Percentiles rank a stretch among this genome's conserved stretches.
These are phyloP conservation scores for Mycena sanguinolenta DNA, from an alignment of 768 basidiomycete species.

Conservation along the genomic window DNA sequence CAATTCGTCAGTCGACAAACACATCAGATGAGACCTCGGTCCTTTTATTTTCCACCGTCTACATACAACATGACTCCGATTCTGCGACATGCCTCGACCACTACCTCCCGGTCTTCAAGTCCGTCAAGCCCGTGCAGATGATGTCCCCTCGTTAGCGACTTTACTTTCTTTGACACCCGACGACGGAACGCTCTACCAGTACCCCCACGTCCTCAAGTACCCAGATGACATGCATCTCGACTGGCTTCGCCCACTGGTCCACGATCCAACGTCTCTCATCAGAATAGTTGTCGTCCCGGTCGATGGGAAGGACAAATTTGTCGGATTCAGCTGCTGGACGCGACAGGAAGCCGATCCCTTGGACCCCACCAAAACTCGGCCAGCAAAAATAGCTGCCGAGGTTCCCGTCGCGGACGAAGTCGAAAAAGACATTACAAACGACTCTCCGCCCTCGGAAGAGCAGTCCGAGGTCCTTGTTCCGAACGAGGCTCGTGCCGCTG, in stretches of 20 bases:
- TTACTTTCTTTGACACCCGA: constrained; percentile 2
- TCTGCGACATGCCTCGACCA: not conserved
- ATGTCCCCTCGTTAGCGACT: not conserved
- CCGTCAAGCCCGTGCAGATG: constrained; percentile 2
- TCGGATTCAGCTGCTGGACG: constrained; percentile 1
- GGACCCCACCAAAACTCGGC: not conserved
- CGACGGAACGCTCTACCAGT: constrained; percentile 5
- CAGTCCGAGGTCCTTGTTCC: not conserved
- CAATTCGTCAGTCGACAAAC: no score
- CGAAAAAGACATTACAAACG: not conserved
- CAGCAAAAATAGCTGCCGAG: not conserved
- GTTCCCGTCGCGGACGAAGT: not conserved
- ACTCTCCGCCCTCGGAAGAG: not conserved
- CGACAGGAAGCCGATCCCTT: not conserved
- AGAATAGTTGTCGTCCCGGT: constrained; percentile 7
- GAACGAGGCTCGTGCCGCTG: not conserved
- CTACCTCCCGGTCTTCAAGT: not conserved
- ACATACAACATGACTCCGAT: no score
- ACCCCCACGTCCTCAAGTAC: constrained; percentile 9
- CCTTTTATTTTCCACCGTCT: no score
- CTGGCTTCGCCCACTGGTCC: constrained; percentile 1
- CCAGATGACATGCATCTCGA: not conserved
- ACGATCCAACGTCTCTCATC: constrained; percentile 7
- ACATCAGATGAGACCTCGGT: no score
- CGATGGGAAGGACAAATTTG: not conserved